phyloP scores from a whole-genome alignment of 306 rosid genomes.

The Lagenaria siceraria region DNA sequence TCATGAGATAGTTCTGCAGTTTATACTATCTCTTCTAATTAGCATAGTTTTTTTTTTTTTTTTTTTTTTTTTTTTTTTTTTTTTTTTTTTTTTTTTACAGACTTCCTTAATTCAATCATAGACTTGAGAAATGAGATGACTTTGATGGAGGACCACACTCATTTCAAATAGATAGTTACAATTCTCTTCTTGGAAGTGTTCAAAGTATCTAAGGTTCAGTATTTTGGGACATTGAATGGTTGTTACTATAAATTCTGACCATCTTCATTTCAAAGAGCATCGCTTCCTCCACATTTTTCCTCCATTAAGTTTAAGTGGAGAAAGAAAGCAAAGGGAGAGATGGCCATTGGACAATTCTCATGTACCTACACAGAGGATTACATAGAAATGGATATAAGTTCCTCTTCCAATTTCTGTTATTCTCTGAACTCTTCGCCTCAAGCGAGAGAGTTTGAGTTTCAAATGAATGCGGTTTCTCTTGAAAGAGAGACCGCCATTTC shows the following conservation, averaged over 20 bases:
- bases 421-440: constrained; percentile 41
- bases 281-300: background rate
- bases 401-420: constrained; percentile 27
- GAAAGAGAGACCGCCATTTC: constrained; percentile 33
- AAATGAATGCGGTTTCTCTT: constrained; percentile 41
- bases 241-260: background rate
- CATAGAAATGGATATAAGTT: constrained; percentile 10
- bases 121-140: background rate
- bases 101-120: background rate
- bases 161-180: background rate
- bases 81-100: background rate
- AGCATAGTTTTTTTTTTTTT: background rate
- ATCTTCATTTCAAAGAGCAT: background rate
- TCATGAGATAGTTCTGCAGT: background rate
- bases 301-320: background rate
- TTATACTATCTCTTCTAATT: background rate
- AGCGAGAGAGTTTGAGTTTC: constrained; percentile 79
- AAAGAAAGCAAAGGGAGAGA: background rate
- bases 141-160: constrained; percentile 5
- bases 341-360: constrained; percentile 9
- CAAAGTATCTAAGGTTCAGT: constrained; percentile 1
- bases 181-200: constrained; percentile 3
- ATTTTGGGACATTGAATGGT: background rate
- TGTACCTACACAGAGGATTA: constrained; percentile 8
- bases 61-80: background rate